phyloP scores from a whole-genome alignment of 2,329 filamentous ascomycete genomes.

The Albifimbria verrucaria region DNA sequence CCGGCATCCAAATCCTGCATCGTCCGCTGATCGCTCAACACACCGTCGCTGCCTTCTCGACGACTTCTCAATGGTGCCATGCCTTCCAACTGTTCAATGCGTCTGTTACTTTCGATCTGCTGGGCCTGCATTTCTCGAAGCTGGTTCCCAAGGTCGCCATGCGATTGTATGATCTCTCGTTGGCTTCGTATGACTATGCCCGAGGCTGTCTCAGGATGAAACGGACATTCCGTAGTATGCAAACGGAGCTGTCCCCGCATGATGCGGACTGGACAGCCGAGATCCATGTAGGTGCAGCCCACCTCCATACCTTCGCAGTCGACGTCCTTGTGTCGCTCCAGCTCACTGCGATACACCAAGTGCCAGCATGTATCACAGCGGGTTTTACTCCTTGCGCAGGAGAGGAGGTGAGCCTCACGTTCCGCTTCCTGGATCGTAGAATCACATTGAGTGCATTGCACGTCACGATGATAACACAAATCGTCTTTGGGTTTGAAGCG shows the following conservation, averaged over 20 bases:
- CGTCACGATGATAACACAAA: conserved; percentile 52
- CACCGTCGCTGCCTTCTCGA: conserved; percentile 28
- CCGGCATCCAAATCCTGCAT: conserved; percentile 41
- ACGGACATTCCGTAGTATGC: conserved; percentile 48
- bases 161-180: conserved; percentile 43
- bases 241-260: conserved; percentile 34
- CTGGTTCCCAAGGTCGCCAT: conserved; percentile 30
- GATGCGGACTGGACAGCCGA: conserved; percentile 32
- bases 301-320: conserved; percentile 49
- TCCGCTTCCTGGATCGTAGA: conserved; percentile 43
- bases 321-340: conserved; percentile 43
- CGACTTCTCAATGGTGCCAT: conserved; percentile 30
- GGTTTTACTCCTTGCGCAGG: conserved; percentile 44
- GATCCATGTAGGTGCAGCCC: conserved; percentile 42
- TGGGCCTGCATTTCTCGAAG: conserved; percentile 30
- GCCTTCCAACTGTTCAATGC: conserved; percentile 37
- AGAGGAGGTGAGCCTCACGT: conserved; percentile 28
- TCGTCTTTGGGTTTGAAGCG: conserved; percentile 47
- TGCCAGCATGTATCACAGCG: conserved; percentile 48
- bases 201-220: conserved; percentile 47
- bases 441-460: conserved; percentile 53
- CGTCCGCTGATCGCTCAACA: conserved; percentile 45
- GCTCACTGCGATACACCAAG: conserved; percentile 39
- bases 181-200: conserved; percentile 48
- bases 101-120: conserved; percentile 29